These are phyloP conservation scores for Trichoderma atrobrunneum DNA, from an alignment of 2,329 filamentous ascomycete genomes.

Conservation along the genomic window DNA sequence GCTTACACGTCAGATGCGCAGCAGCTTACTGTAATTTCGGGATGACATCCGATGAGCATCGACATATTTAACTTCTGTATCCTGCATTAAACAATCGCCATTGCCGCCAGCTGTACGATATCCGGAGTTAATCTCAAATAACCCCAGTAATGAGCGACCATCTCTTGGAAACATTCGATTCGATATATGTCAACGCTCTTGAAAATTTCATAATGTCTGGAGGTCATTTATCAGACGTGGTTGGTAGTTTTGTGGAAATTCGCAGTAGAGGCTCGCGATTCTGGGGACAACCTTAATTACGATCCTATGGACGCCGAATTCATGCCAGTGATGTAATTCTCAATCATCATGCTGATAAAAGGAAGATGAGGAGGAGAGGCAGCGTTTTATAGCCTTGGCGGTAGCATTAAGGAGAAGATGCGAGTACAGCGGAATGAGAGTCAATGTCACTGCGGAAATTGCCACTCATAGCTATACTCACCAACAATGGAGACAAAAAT, in stretches of 20 bases:
- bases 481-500: not conserved
- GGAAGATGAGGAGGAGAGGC: not conserved
- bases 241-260: no score
- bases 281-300: fast-evolving
- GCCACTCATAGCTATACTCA: not conserved
- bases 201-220: not conserved
- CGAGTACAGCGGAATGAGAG: not conserved
- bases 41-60: not conserved
- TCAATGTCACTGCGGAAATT: not conserved
- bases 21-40: conserved; percentile 3
- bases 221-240: not conserved
- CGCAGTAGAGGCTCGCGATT: not conserved
- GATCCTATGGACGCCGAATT: not conserved
- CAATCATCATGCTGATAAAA: not conserved
- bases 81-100: not conserved
- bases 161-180: not conserved
- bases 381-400: not conserved
- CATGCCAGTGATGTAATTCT: not conserved
- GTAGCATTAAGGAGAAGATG: not conserved
- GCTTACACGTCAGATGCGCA: not conserved
- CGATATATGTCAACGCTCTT: not conserved
- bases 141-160: not conserved
- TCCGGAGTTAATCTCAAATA: not conserved
- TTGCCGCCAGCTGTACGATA: not conserved
- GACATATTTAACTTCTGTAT: not conserved